Evolutionary conservation across 306 rosid genomes (phyloP), one percentile per base, ranked within the genome.

Genomic region (Hippophae rhamnoides): DNA sequence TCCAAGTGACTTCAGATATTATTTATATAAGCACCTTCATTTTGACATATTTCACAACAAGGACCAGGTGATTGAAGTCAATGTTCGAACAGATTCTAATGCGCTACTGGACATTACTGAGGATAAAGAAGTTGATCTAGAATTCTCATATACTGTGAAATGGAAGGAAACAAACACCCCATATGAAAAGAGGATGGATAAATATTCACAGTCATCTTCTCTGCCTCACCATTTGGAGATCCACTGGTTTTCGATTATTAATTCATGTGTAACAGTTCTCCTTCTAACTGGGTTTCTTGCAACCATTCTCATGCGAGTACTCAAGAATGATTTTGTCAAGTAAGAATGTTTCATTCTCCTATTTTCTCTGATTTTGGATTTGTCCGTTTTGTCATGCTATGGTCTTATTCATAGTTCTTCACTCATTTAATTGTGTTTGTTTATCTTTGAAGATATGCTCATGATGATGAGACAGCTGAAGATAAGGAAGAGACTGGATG

Each of bases 401-500:
- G 53, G 52, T 61, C 6, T 65, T 47, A 63, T 60, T 13, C 18
- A 57, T 14, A 71, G 50, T 57, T 41, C 14, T 47, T 47, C 41
- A 40, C 38, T 31, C 0, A 31, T 62, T 51, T 45, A 64, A 9
- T 10, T 7, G 47, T 9, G 13, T 6, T 41, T 9, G 53, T 44
- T 58, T 3, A 42, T 58, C 47, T 56, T 54, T 57, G 59, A 62
- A 87, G 97, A 81, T 87, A 90, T 66, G 97, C 95, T 7, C 96
- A 90, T 81, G 97, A 90, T 66, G 97, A 90, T 76, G 97, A 87
- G 81, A 89, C 95, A 56, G 96, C 88, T 52, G 96, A 90, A 79
- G 97, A 90, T 69, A 96, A 90, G 69, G 97, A 90, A 78, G 95
- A 90, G 77, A 90, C 97, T 0, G 97, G 97, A 46, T 90, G 97